These are phyloP conservation scores for Blepharisma japonicum DNA, from an alignment of 73 alveolate species.

Conservation along the genomic window DNA sequence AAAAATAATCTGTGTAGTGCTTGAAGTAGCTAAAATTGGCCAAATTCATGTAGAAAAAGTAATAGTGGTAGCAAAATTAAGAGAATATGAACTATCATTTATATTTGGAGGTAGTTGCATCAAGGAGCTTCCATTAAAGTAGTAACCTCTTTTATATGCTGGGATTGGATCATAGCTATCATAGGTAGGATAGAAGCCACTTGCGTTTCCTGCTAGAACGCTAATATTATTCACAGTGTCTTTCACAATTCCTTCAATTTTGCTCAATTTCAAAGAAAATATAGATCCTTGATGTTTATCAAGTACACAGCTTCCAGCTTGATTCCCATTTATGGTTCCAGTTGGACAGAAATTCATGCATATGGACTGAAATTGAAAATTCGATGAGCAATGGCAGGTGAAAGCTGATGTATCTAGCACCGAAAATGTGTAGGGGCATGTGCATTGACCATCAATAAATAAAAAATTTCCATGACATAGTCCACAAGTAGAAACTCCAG, in stretches of 20 bases:
- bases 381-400: too few relatives aligned
- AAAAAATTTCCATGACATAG: too few relatives aligned
- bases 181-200: neutral
- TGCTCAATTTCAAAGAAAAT: neutral
- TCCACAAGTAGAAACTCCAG: too few relatives aligned
- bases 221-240: neutral
- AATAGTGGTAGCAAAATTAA: neutral
- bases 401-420: too few relatives aligned
- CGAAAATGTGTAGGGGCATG: too few relatives aligned
- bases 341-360: constrained; percentile 9
- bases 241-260: constrained; percentile 4
- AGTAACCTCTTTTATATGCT: constrained; percentile 11
- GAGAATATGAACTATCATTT: neutral
- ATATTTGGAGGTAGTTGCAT: constrained; percentile 4
- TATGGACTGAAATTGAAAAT: neutral
- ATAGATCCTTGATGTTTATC: too few relatives aligned
- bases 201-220: neutral
- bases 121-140: constrained; percentile 13
- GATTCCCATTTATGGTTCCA: too few relatives aligned
- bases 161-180: constrained; percentile 18
- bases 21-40: neutral
- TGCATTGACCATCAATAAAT: too few relatives aligned
- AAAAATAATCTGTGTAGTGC: neutral
- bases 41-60: neutral
- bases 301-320: too few relatives aligned